These are phyloP conservation scores for Cokeromyces recurvatus DNA, from an alignment of 371 early-diverging fungal genomes.

Conservation along the genomic window DNA sequence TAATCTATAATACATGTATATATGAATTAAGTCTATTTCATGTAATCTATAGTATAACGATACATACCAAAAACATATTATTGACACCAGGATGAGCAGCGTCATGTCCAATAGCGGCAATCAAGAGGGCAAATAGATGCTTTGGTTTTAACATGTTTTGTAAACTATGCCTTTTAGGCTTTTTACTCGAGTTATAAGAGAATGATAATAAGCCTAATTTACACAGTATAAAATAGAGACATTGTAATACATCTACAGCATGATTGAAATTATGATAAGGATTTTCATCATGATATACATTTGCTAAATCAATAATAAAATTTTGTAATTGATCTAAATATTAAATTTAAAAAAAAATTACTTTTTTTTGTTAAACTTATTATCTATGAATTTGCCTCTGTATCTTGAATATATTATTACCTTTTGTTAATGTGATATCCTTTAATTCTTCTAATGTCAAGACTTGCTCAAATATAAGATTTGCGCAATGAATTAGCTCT, in stretches of 20 bases:
- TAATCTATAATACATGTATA: conserved; percentile 36
- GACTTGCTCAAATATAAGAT: conserved; percentile 61
- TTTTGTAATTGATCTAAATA: conserved; percentile 55
- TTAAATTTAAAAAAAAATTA: neutral
- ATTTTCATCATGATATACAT: conserved; percentile 68
- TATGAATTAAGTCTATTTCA: neutral
- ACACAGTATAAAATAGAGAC: conserved; percentile 67
- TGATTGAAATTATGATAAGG: conserved; percentile 85
- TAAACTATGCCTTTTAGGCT: no score
- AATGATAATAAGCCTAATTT: conserved; percentile 41
- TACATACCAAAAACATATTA: conserved; percentile 67
- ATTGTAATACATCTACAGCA: conserved; percentile 85
- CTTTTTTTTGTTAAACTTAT: neutral
- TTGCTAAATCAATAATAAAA: conserved; percentile 56
- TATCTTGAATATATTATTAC: conserved; percentile 17
- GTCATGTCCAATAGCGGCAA: conserved; percentile 81
- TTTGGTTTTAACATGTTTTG: conserved; percentile 57
- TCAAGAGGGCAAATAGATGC: conserved; percentile 66
- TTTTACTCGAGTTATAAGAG: no score
- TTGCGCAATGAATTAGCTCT: conserved; percentile 64
- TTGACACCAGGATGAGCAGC: conserved; percentile 84
- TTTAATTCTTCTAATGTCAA: conserved; percentile 52
- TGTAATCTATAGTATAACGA: neutral
- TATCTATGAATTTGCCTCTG: no score
- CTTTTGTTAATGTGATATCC: conserved; percentile 47